Evolutionary conservation across 768 basidiomycete genomes (phyloP), one percentile per base, ranked within the genome.

Genomic region (Hericium rajendrae): DNA sequence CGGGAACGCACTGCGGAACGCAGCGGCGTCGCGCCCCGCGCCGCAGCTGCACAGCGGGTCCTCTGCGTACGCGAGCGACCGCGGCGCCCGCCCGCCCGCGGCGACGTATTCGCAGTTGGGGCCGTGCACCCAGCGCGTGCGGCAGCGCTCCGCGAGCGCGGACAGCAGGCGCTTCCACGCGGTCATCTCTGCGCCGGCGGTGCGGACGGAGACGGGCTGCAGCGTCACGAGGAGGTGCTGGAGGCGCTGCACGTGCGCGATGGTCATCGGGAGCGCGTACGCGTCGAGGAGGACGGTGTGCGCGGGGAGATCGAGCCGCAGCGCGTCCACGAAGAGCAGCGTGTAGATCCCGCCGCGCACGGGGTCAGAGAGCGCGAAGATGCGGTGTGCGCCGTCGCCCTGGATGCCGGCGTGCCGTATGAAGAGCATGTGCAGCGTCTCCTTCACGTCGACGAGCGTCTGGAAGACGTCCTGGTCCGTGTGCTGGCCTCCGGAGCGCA

Each of bases 81-180:
- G 65, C 0, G 81, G 80, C 20, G 79, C 67, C 9, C 15, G 38
- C 4, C 60, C 50, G 56, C 70, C 39, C 52, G 59, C 18, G 12
- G 20, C 16, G 16, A 60, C n/a, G 63, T 83, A 84, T 65, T 79
- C 78, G 69, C 83, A 84, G n/a, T 65, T 66, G 3, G 64, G 38
- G 11, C 57, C 62, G 62, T 85, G 83, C 11, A 65, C 63, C 82
- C 82, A 84, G 0, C 52, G 51, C 22, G 68, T 72, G 26, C 80
- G 75, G 57, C 80, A 81, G 40, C 80, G 76, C 63, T 84, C 83
- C 3, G 73, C 74, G 40, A 80, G 60, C 10, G 70, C 69, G 4
- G 81, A 81, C 2, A 84, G 64, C 24, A 82, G 71, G 57, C 75
- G 70, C 49, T 76, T 75, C 83, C 81, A 84, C 2, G 71, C 72